These are phyloP conservation scores for Aspergillus sp. DNA, from an alignment of 2,329 filamentous ascomycete species.

Conservation along the genomic window DNA sequence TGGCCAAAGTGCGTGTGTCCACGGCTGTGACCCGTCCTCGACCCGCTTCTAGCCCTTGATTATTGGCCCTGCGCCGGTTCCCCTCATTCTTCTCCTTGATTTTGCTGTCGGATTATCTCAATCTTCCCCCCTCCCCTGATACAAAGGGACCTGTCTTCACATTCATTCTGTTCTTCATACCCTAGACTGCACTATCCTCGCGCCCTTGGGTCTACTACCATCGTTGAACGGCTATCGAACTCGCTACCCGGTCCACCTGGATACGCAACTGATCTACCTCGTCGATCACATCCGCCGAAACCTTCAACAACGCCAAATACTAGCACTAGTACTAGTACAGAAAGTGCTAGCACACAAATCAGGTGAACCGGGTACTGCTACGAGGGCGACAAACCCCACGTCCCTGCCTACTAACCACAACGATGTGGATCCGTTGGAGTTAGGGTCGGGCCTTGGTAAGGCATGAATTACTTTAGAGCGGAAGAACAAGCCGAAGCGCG, in stretches of 20 bases:
- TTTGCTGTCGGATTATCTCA: too few relatives aligned
- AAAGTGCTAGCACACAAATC: too few relatives aligned
- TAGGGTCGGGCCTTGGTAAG: neutral
- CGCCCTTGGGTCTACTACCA: slow-evolving; percentile 1
- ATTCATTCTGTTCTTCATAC: neutral
- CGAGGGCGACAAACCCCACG: too few relatives aligned
- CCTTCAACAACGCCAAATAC: slow-evolving; percentile 7
- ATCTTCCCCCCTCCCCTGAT: neutral
- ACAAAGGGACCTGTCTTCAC: neutral
- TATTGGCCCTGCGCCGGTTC: too few relatives aligned
- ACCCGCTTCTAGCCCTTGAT: too few relatives aligned
- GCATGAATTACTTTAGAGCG: slow-evolving; percentile 3
- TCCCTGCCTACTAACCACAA: too few relatives aligned
- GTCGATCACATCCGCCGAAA: slow-evolving; percentile 25
- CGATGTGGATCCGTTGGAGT: too few relatives aligned
- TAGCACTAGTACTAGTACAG: too few relatives aligned
- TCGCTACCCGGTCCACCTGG: slow-evolving; percentile 27
- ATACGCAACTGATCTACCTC: slow-evolving; percentile 27
- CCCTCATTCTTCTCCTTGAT: too few relatives aligned
- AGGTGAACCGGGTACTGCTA: too few relatives aligned
- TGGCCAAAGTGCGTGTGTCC: too few relatives aligned
- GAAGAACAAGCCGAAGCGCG: slow-evolving; percentile 18
- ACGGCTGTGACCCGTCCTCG: too few relatives aligned
- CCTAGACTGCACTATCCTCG: neutral
- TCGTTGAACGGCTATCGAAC: slow-evolving; percentile 18